A percentile compares a stretch with the other conserved stretches of the same genome.
phyloP scores from a whole-genome alignment of 2,329 filamentous ascomycete species.

The Magnaporthiopsis poae region DNA sequence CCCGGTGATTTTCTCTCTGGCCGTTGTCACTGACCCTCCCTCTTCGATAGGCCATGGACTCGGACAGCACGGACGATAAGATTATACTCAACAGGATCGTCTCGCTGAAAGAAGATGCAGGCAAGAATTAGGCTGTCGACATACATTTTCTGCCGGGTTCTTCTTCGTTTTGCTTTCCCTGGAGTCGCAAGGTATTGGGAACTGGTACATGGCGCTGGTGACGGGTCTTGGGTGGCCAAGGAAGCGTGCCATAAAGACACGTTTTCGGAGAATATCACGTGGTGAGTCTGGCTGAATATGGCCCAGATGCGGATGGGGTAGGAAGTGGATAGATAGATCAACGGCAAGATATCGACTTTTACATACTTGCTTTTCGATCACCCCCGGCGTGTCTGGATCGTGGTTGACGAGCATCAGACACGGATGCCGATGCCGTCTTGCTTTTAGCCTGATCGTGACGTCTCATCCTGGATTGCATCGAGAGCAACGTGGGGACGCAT shows the following conservation, averaged over 20 bases:
- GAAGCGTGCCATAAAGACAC: no score
- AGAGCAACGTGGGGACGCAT: neutral
- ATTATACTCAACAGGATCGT: conserved; percentile 87
- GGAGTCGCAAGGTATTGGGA: neutral
- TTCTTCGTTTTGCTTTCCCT: no score
- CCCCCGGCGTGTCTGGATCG: neutral
- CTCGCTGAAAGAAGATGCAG: conserved; percentile 77
- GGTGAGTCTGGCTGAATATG: no score
- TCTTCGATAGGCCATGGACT: conserved; percentile 46
- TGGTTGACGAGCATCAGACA: neutral
- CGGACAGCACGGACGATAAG: conserved; percentile 67
- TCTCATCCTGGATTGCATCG: neutral
- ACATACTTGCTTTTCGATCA: neutral
- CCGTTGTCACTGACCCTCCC: neutral
- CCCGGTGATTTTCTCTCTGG: neutral
- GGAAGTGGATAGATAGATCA: neutral
- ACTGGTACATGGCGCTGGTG: neutral
- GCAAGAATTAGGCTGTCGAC: conserved; percentile 38
- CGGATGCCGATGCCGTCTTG: neutral
- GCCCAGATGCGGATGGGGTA: neutral
- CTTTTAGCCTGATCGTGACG: neutral
- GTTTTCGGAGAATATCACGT: no score
- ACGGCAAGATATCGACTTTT: neutral
- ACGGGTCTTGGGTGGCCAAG: no score
- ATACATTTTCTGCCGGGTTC: neutral